Evolutionary conservation across 208 protist species (phyloP), one percentile per base, ranked within the genome.

Genomic region (Leishmania martiniquensis): DNA sequence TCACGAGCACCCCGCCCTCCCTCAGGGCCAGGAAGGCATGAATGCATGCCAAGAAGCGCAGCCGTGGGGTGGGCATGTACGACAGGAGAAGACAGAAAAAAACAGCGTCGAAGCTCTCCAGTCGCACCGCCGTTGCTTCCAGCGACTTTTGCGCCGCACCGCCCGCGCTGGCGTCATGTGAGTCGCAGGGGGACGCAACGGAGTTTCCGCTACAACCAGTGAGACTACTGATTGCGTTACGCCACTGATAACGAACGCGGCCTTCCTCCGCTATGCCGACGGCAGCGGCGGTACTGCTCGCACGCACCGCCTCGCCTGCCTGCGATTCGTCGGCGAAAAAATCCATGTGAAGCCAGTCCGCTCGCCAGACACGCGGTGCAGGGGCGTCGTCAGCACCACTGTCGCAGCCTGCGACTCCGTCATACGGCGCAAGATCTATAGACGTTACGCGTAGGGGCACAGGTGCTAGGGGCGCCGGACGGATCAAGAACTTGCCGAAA

Each of bases 81-180:
- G 92, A 96, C 10, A 97, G 88, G 34, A 97, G 81, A 32, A 97
- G 80, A 72, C 91, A 96, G 73, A 97, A 97, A 63, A 93, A 84
- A 4, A 97, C 88, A 12, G 77, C 92, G 71, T 97, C 91, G 75
- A 83, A 93, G 63, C 81, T 76, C 34, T 84, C 85, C 15, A 83
- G 74, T 13, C 67, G 75, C 10, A 92, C 63, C 3, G 62, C 80
- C 1, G 73, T 55, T 25, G 65, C 62, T 5, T 37, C 55, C 32
- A 59, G 44, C 32, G 25, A 49, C 42, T 12, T 54, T 9, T 37
- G 65, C 39, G 45, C 20, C 32, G 51, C 32, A 22, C 10, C 60
- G 60, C 65, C 65, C 20, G 20, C 22, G 57, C 63, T 6, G 65
- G 22, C 37, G n/a, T 69, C 65, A 51, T 45, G 72, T 29, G 29